Conservation (phyloP, 2,329 filamentous ascomycete species). For the Fusarium coffeatum region DNA sequence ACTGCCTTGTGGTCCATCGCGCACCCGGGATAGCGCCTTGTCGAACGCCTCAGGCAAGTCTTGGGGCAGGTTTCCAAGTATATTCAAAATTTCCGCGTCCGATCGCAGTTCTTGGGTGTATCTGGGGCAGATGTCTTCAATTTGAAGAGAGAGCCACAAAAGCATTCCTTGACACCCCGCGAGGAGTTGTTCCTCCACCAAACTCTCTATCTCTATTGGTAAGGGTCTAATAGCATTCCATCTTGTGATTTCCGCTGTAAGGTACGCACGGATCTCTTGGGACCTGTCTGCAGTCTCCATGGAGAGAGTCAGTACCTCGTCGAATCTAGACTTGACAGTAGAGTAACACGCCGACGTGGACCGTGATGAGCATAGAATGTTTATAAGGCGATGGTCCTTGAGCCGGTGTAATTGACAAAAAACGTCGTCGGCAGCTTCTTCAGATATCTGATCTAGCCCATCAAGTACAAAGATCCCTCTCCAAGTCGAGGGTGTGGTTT, state of each 20-base stretch:
- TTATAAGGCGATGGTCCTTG: accelerated
- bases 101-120: neutral
- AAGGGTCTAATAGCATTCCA: neutral
- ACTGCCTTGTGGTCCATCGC: neutral
- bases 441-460: neutral
- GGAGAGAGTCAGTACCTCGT: neutral
- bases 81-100: accelerated
- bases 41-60: accelerated
- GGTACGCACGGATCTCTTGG: neutral
- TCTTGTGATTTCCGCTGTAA: accelerated
- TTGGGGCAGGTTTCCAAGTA: neutral
- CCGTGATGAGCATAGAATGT: neutral
- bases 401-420: accelerated
- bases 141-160: neutral
- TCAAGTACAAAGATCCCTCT: neutral
- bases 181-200: neutral
- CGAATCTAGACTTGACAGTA: accelerated
- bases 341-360: neutral
- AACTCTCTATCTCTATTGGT: accelerated
- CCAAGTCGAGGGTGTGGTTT: neutral
- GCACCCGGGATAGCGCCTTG: accelerated
- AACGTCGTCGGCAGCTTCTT: neutral
- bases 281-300: neutral
- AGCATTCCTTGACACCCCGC: accelerated
- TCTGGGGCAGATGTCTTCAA: neutral